Percentiles rank a stretch among this genome's conserved stretches.
These are phyloP conservation scores for Pseudonitzschia multistriata DNA, from an alignment of 108 stramenopile genomes.

Conservation along the genomic window DNA sequence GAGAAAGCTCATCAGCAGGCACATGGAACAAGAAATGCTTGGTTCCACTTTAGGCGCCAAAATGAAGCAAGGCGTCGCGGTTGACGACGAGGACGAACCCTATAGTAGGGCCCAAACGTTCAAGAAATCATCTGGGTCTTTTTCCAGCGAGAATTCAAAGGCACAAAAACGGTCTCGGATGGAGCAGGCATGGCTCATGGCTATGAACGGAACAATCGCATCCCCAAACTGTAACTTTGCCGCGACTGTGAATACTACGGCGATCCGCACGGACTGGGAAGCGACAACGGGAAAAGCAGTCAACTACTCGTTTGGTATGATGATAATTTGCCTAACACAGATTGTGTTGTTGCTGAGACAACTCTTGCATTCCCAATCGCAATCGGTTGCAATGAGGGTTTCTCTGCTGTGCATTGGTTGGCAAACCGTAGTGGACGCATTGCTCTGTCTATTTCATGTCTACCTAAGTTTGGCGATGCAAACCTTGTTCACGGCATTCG, in stretches of 20 bases:
- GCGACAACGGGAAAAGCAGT: conserved; percentile 80
- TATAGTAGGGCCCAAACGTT: neutral
- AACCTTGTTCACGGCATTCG: conserved; percentile 86
- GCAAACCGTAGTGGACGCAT: conserved; percentile 91
- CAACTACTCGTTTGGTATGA: conserved; percentile 91
- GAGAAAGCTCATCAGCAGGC: conserved; percentile 42
- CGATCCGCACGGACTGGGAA: conserved; percentile 86
- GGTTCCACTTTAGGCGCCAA: neutral
- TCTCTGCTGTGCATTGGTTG: conserved; percentile 85
- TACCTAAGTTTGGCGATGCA: conserved; percentile 83
- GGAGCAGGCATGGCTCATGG: conserved; percentile 70
- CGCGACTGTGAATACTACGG: conserved; percentile 74
- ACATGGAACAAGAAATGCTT: conserved; percentile 19
- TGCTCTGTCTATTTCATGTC: conserved; percentile 86
- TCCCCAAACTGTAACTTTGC: conserved; percentile 71
- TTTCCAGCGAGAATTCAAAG: conserved; percentile 5
- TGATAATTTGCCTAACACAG: conserved; percentile 85
- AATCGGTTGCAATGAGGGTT: conserved; percentile 76
- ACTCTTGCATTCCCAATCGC: conserved; percentile 80
- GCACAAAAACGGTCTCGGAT: conserved; percentile 9
- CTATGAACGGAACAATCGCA: conserved; percentile 60
- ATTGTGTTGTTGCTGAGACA: conserved; percentile 86
- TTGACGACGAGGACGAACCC: neutral
- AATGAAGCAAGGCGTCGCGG: neutral
- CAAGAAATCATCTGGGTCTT: conserved; percentile 21